These are phyloP conservation scores for Lolium multiflorum DNA, from an alignment of 176 grass and related monocot species.

Conservation along the genomic window DNA sequence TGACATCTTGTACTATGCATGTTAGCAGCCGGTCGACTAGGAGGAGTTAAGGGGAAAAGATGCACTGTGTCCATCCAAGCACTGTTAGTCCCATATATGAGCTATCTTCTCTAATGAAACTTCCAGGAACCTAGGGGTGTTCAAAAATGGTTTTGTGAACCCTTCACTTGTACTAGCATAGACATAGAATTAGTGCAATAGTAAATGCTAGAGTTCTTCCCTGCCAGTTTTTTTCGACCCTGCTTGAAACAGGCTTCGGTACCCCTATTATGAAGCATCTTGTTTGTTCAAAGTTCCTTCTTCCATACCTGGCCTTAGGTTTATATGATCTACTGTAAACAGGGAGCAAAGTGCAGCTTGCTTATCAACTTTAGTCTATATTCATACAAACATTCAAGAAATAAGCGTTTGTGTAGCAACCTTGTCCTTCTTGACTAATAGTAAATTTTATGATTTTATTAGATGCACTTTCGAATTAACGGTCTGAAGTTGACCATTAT, in stretches of 20 bases:
- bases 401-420: not conserved
- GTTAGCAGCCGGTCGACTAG: slow-evolving; percentile 2
- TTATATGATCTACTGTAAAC: slow-evolving; percentile 21
- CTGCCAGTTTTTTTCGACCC: not conserved
- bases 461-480: slow-evolving; percentile 19
- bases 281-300: not conserved
- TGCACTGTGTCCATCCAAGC: not conserved
- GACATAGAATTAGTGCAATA: not conserved
- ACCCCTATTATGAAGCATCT: not conserved
- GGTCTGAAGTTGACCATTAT: slow-evolving; percentile 24
- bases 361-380: slow-evolving; percentile 22
- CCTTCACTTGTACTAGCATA: not conserved
- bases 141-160: not conserved
- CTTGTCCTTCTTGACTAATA: not conserved
- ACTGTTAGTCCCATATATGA: slow-evolving; percentile 11
- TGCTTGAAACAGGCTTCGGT: not conserved
- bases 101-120: slow-evolving; percentile 21
- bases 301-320: not conserved
- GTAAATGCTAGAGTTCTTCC: not conserved
- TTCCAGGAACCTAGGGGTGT: not conserved
- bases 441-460: slow-evolving; percentile 19
- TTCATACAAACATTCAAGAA: slow-evolving; percentile 14
- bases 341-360: slow-evolving; percentile 3
- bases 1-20: slow-evolving; percentile 1
- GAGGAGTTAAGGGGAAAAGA: slow-evolving; percentile 17